Percentiles rank a stretch among this genome's conserved stretches.
These are phyloP conservation scores for Dendrobium officinale DNA, from an alignment of 106 monocot species.

Conservation along the genomic window DNA sequence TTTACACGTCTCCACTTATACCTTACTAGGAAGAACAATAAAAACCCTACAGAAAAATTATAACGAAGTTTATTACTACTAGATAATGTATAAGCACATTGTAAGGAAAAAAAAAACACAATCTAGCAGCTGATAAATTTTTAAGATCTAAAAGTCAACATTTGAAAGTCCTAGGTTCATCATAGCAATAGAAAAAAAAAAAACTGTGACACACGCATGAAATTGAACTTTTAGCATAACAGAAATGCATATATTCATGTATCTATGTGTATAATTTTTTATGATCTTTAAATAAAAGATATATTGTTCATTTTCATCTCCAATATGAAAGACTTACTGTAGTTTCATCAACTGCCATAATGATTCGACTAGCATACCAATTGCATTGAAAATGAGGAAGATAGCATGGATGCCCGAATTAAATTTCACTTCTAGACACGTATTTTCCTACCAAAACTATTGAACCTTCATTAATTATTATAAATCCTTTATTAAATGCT, in stretches of 20 bases:
- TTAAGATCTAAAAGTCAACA: not conserved
- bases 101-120: not conserved
- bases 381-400: not conserved
- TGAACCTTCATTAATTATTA: not conserved
- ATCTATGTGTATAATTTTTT: not conserved
- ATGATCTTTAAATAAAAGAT: not conserved
- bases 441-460: not conserved
- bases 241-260: not conserved
- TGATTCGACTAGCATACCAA: not conserved
- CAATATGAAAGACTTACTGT: not conserved
- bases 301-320: not conserved
- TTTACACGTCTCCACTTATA: not conserved
- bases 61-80: not conserved
- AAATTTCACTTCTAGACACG: not conserved
- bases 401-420: not conserved
- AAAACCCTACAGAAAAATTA: not conserved
- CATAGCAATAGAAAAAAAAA: not conserved
- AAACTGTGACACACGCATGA: not conserved
- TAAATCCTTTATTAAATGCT: not conserved
- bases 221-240: not conserved
- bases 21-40: not conserved
- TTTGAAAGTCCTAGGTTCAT: not conserved
- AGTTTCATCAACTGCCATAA: not conserved
- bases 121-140: not conserved
- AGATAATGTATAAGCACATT: not conserved